phyloP scores from a whole-genome alignment of 768 basidiomycete genomes.

The Pleurotus platypus region DNA sequence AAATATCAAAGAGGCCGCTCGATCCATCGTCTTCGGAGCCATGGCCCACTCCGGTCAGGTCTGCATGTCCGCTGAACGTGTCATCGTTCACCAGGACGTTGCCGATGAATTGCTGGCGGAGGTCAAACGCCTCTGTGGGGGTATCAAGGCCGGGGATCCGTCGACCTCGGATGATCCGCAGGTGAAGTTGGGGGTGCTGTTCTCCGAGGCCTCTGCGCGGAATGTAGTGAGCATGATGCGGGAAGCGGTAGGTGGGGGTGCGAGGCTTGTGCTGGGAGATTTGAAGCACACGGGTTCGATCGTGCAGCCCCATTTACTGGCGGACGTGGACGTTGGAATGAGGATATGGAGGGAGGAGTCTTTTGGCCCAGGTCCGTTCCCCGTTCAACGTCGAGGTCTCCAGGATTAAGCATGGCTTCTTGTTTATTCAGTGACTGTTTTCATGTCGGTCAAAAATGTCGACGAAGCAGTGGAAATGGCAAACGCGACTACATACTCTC shows the following conservation, averaged over 20 bases:
- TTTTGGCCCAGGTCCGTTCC: constrained; percentile 51
- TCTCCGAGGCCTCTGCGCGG: constrained; percentile 40
- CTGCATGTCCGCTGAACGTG: constrained; percentile 58
- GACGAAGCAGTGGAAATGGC: constrained; percentile 56
- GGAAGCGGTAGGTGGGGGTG: constrained; percentile 42
- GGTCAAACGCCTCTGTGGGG: constrained; percentile 26
- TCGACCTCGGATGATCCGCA: constrained; percentile 16
- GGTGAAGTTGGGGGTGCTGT: constrained; percentile 34
- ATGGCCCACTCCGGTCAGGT: constrained; percentile 50
- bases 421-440: constrained; percentile 31
- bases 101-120: constrained; percentile 30
- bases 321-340: constrained; percentile 46
- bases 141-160: constrained; percentile 37
- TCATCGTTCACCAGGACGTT: constrained; percentile 44
- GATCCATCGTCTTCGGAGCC: constrained; percentile 40
- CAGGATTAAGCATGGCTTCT: no score
- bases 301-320: constrained; percentile 50
- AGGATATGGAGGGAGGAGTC: constrained; percentile 54
- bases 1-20: constrained; percentile 36
- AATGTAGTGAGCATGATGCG: constrained; percentile 33
- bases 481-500: constrained; percentile 49
- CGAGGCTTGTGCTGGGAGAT: constrained; percentile 44
- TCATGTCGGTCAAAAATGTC: constrained; percentile 38
- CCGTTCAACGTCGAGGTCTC: neutral
- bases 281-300: constrained; percentile 32